Conservation (phyloP, 192 early-diverging fungal species). For the Lunasporangiospora selenospora region DNA sequence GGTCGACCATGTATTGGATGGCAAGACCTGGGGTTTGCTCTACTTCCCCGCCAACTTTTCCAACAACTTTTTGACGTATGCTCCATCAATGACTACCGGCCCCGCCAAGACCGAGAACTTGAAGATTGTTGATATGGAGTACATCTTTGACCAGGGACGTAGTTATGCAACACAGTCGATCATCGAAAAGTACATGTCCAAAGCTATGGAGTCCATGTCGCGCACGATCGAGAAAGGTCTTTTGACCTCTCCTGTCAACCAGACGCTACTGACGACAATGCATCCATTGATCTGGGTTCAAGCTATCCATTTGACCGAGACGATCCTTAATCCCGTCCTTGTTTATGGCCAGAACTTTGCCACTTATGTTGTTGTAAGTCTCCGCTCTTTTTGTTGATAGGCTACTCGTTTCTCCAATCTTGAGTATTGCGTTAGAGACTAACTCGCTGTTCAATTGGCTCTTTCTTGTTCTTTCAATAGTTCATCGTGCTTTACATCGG, state of each 20-base stretch:
- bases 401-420: neutral
- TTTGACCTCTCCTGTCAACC: slow-evolving; percentile 41
- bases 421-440: too few relatives aligned
- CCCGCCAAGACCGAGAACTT: slow-evolving; percentile 21
- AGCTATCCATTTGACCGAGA: slow-evolving; percentile 26
- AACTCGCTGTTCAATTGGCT: neutral
- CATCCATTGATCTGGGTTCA: slow-evolving; percentile 35
- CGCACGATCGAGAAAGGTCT: slow-evolving; percentile 16
- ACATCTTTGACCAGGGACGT: slow-evolving; percentile 45
- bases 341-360: slow-evolving; percentile 47
- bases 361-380: slow-evolving; percentile 40
- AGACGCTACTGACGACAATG: slow-evolving; percentile 34
- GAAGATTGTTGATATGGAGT: slow-evolving; percentile 34
- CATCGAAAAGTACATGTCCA: slow-evolving; percentile 36
- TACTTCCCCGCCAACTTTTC: slow-evolving; percentile 48
- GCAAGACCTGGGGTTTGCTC: slow-evolving; percentile 24
- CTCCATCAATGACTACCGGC: slow-evolving; percentile 21
- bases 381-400: neutral
- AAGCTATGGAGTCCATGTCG: slow-evolving; percentile 18
- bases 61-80: slow-evolving; percentile 41
- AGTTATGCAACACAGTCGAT: slow-evolving; percentile 41
- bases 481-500: slow-evolving; percentile 45
- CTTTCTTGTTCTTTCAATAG: slow-evolving; percentile 4
- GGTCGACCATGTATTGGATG: slow-evolving; percentile 22
- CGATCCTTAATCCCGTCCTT: slow-evolving; percentile 35